A percentile compares a stretch with the other conserved stretches of the same genome.
Conservation (phyloP, 2,329 filamentous ascomycete species). For the Domatiomyces globalis region DNA sequence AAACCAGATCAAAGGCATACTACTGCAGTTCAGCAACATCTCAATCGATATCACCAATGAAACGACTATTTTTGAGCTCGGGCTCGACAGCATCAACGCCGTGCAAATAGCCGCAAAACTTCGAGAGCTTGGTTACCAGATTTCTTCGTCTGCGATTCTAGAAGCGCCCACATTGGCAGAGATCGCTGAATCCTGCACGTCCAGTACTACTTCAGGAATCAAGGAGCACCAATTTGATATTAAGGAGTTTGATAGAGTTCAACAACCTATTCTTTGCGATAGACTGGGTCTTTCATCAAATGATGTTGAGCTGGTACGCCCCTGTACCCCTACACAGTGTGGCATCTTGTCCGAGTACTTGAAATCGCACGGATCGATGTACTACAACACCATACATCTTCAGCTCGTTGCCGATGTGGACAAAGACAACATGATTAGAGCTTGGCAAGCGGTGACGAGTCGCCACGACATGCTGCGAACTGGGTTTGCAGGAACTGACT, state of each 20-base stretch:
- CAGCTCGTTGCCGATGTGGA: slow-evolving; percentile 31
- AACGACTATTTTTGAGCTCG: slow-evolving; percentile 74
- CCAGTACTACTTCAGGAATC: background rate
- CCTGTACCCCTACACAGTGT: slow-evolving; percentile 66
- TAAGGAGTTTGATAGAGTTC: slow-evolving; percentile 11
- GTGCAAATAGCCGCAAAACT: slow-evolving; percentile 59
- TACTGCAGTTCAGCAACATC: background rate
- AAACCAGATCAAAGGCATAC: background rate
- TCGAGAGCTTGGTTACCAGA: slow-evolving; percentile 41
- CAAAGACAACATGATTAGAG: slow-evolving; percentile 32
- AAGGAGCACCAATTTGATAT: slow-evolving; percentile 30
- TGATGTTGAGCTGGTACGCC: slow-evolving; percentile 46
- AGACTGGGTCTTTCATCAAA: slow-evolving; percentile 19
- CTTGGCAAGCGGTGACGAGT: slow-evolving; percentile 44
- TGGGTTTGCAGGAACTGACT: slow-evolving; percentile 52
- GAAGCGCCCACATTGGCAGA: slow-evolving; percentile 30
- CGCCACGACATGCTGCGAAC: slow-evolving; percentile 61
- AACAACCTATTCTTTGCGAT: slow-evolving; percentile 20
- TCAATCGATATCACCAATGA: slow-evolving; percentile 15
- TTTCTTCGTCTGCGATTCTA: slow-evolving; percentile 62
- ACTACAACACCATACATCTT: slow-evolving; percentile 60
- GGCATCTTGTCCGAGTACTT: slow-evolving; percentile 67
- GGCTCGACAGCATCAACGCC: slow-evolving; percentile 80
- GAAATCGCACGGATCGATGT: slow-evolving; percentile 51
- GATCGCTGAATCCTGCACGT: slow-evolving; percentile 11